Evolutionary conservation across 306 rosid genomes (phyloP).

Genomic region (Quercus mongolica): DNA sequence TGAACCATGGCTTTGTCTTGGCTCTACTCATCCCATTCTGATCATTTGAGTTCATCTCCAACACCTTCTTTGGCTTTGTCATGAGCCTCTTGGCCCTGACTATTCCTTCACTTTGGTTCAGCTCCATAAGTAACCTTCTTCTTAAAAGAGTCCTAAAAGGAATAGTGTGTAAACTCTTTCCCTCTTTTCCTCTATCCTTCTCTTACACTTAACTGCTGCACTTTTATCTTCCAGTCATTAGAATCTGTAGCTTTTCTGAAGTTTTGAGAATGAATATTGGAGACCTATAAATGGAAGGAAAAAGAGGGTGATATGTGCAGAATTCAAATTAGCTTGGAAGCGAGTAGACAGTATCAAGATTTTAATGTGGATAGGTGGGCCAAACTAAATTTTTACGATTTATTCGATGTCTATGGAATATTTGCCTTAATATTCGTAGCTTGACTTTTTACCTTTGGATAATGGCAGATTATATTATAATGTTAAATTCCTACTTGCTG

Average conservation of each 20-base stretch:
- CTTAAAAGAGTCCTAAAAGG: not conserved
- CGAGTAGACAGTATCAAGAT: not conserved
- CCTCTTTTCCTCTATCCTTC: not conserved
- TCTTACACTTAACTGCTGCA: not conserved
- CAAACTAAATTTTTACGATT: not conserved
- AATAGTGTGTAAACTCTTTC: not conserved
- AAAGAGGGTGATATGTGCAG: too few species aligned
- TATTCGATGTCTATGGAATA: not conserved
- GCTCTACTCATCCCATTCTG: not conserved
- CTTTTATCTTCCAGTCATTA: not conserved
- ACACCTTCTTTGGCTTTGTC: not conserved
- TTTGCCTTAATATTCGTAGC: not conserved
- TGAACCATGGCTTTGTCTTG: not conserved
- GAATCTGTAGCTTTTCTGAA: not conserved
- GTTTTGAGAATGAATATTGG: not conserved
- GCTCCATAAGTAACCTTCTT: not conserved
- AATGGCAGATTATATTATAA: too few species aligned
- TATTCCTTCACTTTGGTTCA: not conserved
- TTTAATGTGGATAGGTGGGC: not conserved
- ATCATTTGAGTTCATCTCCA: not conserved
- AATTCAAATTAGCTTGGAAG: not conserved
- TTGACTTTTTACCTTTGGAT: not conserved
- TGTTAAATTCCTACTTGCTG: too few species aligned
- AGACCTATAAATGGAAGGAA: too few species aligned
- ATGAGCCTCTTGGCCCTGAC: not conserved